Base-by-base conservation (phyloP, 192 early-diverging fungal genomes). In the Geosiphon pyriformis region DNA sequence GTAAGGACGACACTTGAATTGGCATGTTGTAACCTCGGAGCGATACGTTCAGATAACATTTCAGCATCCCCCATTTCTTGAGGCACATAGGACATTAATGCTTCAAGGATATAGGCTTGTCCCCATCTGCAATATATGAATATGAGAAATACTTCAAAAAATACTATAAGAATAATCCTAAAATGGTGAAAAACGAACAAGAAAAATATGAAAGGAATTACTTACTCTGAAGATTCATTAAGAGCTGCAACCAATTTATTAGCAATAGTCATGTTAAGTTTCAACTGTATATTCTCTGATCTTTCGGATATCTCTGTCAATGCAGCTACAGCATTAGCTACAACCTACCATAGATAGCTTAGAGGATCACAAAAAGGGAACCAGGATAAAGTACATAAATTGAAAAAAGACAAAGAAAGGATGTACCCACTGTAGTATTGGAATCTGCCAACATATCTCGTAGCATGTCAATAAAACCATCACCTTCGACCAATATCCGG, bases 141-240 rank as follows among this genome's bases (percentile, higher is more conserved):
- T 35, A 69, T n/a, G n/a, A n/a, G n/a, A n/a, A n/a, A n/a, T n/a
- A n/a, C n/a, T n/a, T n/a, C n/a, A n/a, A n/a, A n/a, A n/a, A n/a
- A n/a, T n/a, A n/a, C n/a, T n/a, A n/a, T n/a, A n/a, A n/a, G n/a
- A n/a, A n/a, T n/a, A n/a, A n/a, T n/a, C n/a, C n/a, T n/a, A n/a
- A n/a, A n/a, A n/a, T n/a, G n/a, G n/a, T n/a, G n/a, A n/a, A n/a
- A n/a, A n/a, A n/a, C n/a, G n/a, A n/a, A n/a, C n/a, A n/a, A 32
- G 15, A 32, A 27, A 65, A 56, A 47, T 56, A 59, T 42, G 56
- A 35, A 18, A 35, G 15, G 17, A 33, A 47, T 25, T 1, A 46
- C 78, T 71, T 82, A 88, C 89, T 99, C 96, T 52, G 92, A 92
- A 76, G 92, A 96, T 77, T 99, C 94, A 73, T 98, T 94, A 65